Conservation (phyloP, 2,329 filamentous ascomycete species). For the Cladosporium colombiae region DNA sequence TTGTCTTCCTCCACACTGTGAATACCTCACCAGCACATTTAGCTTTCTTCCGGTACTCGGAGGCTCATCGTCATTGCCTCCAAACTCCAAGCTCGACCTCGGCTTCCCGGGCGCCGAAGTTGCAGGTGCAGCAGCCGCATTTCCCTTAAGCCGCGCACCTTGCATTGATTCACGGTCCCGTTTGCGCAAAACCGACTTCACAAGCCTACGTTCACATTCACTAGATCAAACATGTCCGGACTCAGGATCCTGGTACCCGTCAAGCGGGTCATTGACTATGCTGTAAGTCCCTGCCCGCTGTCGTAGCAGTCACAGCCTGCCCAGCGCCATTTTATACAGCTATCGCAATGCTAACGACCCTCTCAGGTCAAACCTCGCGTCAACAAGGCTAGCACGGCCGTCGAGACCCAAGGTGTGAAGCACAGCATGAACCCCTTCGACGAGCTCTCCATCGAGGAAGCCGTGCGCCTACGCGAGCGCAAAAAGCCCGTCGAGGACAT, state of each 20-base stretch:
- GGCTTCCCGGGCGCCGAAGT: neutral
- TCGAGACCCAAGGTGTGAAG: constrained; percentile 91
- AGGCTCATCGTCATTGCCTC: neutral
- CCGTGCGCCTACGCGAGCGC: constrained; percentile 89
- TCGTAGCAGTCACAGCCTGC: constrained; percentile 8
- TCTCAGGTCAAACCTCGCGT: constrained; percentile 67
- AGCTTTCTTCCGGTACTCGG: neutral
- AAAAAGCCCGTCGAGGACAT: constrained; percentile 80
- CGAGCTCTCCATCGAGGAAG: constrained; percentile 96
- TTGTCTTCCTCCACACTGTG: neutral
- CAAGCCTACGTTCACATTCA: neutral
- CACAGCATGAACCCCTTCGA: constrained; percentile 99
- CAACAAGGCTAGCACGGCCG: constrained; percentile 74
- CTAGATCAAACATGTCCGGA: constrained; percentile 43
- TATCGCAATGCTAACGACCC: constrained; percentile 11
- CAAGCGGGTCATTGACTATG: constrained; percentile 61
- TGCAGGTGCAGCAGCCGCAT: neutral
- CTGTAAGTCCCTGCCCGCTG: constrained; percentile 43
- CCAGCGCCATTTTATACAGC: constrained; percentile 7
- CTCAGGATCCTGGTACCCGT: constrained; percentile 58
- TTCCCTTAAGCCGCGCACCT: constrained; percentile 10
- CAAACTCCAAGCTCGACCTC: neutral
- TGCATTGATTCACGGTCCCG: neutral
- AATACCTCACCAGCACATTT: neutral
- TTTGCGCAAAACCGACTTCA: neutral